Evolutionary conservation across 495 filamentous ascomycete genomes (phyloP).

Genomic region (Neurospora sp.): DNA sequence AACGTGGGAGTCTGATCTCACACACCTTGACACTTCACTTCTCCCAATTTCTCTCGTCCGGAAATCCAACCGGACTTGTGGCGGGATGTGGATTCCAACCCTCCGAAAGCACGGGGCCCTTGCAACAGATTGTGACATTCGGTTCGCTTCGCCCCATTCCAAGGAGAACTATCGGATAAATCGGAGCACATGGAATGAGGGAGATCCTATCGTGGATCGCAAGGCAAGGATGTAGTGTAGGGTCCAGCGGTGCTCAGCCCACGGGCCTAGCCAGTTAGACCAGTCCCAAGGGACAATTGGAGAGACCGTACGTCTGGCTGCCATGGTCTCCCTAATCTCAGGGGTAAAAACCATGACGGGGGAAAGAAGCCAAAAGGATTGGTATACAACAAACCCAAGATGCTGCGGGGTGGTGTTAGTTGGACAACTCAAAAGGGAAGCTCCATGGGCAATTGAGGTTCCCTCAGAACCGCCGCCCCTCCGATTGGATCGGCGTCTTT

Average conservation of each 20-base stretch:
- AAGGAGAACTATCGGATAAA: background rate
- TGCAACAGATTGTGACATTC: background rate
- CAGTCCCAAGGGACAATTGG: background rate
- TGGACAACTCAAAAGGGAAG: background rate
- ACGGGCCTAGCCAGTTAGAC: background rate
- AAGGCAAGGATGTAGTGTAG: background rate
- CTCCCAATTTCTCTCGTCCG: background rate
- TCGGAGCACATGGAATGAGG: background rate
- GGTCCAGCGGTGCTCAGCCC: background rate
- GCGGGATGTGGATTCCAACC: background rate
- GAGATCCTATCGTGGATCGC: background rate
- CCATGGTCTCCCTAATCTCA: background rate
- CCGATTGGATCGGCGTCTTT: background rate
- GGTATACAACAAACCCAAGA: background rate
- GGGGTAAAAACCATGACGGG: background rate
- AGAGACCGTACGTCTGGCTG: background rate
- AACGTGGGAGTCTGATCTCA: background rate
- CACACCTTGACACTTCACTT: background rate
- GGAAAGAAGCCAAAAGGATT: background rate
- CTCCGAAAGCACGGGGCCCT: background rate
- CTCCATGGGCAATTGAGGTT: background rate
- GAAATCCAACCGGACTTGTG: background rate
- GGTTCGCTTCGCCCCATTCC: background rate
- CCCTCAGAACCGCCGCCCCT: background rate
- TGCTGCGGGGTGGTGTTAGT: background rate